These are phyloP conservation scores for Ogataea paradorogensis DNA, from an alignment of 805 yeast genomes.

Conservation along the genomic window DNA sequence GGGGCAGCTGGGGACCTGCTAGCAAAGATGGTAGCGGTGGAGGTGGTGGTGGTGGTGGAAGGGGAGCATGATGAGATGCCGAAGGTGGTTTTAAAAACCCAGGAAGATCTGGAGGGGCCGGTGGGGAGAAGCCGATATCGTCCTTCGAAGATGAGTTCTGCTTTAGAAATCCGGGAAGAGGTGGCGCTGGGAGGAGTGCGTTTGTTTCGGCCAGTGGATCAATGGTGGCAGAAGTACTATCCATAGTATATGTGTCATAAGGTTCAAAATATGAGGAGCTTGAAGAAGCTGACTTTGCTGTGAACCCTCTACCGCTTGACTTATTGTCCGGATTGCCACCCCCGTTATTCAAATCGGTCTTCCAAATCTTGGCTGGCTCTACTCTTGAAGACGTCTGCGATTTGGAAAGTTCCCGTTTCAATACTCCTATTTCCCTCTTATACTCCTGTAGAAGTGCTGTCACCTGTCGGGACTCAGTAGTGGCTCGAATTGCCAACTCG, in stretches of 20 bases:
- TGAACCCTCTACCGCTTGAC: neutral
- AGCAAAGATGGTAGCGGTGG: slow-evolving; percentile 16
- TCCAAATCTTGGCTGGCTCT: no score
- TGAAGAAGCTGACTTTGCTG: neutral
- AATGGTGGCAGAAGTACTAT: neutral
- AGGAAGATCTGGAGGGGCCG: slow-evolving; percentile 33
- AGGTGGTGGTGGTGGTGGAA: slow-evolving; percentile 19
- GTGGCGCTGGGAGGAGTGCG: neutral
- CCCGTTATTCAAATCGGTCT: no score
- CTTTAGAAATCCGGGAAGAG: neutral
- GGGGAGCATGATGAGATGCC: slow-evolving; percentile 11
- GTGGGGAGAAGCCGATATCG: slow-evolving; percentile 4
- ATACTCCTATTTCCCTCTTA: slow-evolving; percentile 10
- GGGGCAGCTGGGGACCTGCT: slow-evolving; percentile 21
- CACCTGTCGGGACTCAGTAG: slow-evolving; percentile 51
- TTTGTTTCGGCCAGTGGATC: neutral
- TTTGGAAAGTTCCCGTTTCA: neutral
- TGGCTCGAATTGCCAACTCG: slow-evolving; percentile 61
- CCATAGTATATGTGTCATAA: slow-evolving; percentile 23
- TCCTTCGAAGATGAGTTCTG: neutral
- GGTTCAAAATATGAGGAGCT: slow-evolving; percentile 19
- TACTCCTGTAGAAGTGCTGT: slow-evolving; percentile 30
- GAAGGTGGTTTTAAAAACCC: slow-evolving; percentile 14
- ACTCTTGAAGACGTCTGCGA: no score
- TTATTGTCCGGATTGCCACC: no score